Base-by-base conservation (phyloP, 139 green algal genomes). In the Marvania coccoides region DNA sequence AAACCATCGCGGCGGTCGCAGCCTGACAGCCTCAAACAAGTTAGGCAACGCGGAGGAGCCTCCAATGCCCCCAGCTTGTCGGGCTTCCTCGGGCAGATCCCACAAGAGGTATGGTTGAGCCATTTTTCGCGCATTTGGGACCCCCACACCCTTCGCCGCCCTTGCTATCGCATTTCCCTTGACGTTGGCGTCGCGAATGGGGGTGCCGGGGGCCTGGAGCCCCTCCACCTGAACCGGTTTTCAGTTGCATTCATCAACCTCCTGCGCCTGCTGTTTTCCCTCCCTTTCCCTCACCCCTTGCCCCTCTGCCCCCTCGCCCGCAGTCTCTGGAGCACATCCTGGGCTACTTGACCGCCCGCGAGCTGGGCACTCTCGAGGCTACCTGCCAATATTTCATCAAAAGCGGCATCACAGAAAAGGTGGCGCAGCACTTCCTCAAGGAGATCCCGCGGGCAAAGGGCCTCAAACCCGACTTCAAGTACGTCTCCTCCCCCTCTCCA, bases 241-340 rank as follows among this genome's bases (percentile, higher is more conserved):
- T 19, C 31, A 9, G 28, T 3, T 23, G 30, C 3, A 30, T 31
- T 12, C 4, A 36, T 35, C 7, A n/a, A n/a, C n/a, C n/a, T n/a
- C 47, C 48, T 69, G 5, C 47, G 47, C 3, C n/a, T 10, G n/a
- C 38, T 67, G 55, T 39, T 45, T 58, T 6, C 6, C 10, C 12
- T 24, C 14, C 33, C 7, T 13, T 13, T 65, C 35, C 23, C 46
- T 24, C 48, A 10, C 35, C 45, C 33, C 15, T 64, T 4, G 9
- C 37, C 15, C 61, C 46, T 15, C 2, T 54, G 6, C 47, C 58
- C 26, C 14, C 47, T 15, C 13, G 37, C 26, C 1, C 54, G 65
- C 76, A 91, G 75, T 34, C 84, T 36, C 31, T 87, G 33, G 81
- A 91, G 31, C 67, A 76, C 33, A 80, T 91, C 38, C 70, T 91